Conservation (phyloP, 148 eudicot genomes). For the Gaultheria prostrata region DNA sequence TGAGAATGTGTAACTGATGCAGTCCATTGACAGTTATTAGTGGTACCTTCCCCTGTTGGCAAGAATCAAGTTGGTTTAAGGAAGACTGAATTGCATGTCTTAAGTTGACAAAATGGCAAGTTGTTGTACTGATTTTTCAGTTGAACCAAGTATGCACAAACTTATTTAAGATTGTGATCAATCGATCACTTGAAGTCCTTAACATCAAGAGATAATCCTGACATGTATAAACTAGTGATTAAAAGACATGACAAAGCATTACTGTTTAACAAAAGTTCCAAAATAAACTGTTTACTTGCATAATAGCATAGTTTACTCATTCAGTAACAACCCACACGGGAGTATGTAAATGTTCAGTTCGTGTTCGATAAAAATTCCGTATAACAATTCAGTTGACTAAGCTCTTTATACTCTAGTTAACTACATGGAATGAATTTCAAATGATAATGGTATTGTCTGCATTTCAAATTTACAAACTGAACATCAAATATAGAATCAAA, state of each 20-base stretch:
- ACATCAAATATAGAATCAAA: neutral
- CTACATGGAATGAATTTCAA: neutral
- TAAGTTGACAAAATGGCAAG: neutral
- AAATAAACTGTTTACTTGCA: neutral
- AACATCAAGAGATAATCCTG: neutral
- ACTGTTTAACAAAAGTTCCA: neutral
- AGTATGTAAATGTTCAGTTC: neutral
- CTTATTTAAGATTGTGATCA: neutral
- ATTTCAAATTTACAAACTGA: neutral
- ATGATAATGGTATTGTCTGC: neutral
- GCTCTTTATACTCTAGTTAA: neutral
- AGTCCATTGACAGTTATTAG: slow-evolving; percentile 64
- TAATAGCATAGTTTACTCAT: neutral
- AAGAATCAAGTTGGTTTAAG: neutral
- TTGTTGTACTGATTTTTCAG: neutral
- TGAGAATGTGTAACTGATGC: slow-evolving; percentile 88
- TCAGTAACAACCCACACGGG: neutral
- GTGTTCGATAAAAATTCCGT: neutral
- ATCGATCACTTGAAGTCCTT: neutral
- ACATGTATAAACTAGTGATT: neutral
- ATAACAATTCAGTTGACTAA: neutral
- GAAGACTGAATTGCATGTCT: neutral
- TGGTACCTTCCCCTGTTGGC: slow-evolving; percentile 44
- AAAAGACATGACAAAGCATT: neutral
- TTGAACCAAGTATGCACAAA: neutral